phyloP scores from a whole-genome alignment of 306 rosid species.

The Dryas drummondii region DNA sequence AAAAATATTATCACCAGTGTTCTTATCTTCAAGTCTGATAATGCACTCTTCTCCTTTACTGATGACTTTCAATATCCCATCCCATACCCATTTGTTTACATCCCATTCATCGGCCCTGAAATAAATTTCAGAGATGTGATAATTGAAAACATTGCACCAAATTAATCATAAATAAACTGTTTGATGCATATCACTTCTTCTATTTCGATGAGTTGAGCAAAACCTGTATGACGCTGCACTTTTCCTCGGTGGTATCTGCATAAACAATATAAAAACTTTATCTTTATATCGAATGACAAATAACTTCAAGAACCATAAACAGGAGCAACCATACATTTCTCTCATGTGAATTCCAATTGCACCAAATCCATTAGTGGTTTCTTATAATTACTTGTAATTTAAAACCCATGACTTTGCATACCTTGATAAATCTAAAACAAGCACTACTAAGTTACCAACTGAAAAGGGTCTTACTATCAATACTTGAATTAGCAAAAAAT shows the following conservation, averaged over 20 bases:
- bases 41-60: conserved; percentile 95
- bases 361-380: background rate
- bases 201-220: conserved; percentile 2
- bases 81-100: conserved; percentile 99
- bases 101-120: conserved; percentile 99
- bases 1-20: conserved; percentile 54
- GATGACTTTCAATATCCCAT: conserved; percentile 73
- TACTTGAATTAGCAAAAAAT: background rate
- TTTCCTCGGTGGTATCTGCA: conserved; percentile 97
- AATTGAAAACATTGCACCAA: background rate
- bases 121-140: conserved; percentile 30
- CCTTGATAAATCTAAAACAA: background rate
- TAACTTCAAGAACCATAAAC: background rate
- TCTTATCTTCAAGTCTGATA: conserved; percentile 89
- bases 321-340: background rate
- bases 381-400: conserved; percentile 4
- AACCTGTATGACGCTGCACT: conserved; percentile 98
- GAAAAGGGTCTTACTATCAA: background rate
- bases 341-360: background rate
- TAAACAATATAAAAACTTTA: conserved; percentile 26
- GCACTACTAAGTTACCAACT: background rate
- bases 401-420: background rate
- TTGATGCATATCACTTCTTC: background rate
- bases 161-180: background rate
- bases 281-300: conserved; percentile 6